Conservation (phyloP, 331 rosid species). For the Malus hybrid region DNA sequence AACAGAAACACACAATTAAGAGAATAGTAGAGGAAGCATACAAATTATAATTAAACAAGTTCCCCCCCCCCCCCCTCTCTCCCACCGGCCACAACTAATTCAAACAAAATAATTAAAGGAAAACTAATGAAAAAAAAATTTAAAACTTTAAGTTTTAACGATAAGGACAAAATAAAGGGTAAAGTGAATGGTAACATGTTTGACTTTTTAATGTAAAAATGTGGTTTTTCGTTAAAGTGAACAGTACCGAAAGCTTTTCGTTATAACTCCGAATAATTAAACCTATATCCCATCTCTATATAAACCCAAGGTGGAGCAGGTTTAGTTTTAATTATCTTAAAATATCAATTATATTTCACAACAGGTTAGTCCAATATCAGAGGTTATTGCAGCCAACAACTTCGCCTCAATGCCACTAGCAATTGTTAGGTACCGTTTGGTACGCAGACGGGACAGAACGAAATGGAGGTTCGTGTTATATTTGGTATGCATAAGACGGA, state of each 20-base stretch:
- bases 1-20: background rate
- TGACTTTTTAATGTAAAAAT: too few species aligned
- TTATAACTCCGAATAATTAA: background rate
- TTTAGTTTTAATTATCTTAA: background rate
- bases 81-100: background rate
- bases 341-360: background rate
- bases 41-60: background rate
- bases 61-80: background rate
- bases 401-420: background rate
- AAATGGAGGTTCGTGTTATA: too few species aligned
- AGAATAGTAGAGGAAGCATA: background rate
- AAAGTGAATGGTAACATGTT: too few species aligned
- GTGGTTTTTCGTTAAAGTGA: too few species aligned
- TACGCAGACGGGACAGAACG: too few species aligned
- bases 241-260: too few species aligned
- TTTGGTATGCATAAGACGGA: too few species aligned
- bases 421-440: too few species aligned
- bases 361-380: constrained; percentile 1
- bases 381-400: background rate
- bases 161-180: too few species aligned
- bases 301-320: background rate
- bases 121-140: too few species aligned
- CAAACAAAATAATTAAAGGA: background rate
- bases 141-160: too few species aligned
- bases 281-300: background rate